Percentiles rank a stretch among this genome's conserved stretches.
Conservation (phyloP, 2,329 filamentous ascomycete species). For the Penicillium frequentans region DNA sequence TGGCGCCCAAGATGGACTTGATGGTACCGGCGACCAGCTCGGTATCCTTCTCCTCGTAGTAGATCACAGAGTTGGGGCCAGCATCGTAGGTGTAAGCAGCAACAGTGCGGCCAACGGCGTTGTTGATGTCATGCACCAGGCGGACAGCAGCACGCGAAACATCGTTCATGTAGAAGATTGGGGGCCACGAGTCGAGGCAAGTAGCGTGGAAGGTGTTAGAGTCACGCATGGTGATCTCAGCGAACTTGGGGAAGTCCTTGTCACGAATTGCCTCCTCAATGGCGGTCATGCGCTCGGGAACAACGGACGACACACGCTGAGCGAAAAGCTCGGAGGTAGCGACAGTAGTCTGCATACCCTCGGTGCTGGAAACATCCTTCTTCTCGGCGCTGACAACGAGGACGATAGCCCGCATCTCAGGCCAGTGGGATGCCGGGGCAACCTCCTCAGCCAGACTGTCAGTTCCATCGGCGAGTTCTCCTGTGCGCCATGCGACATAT, state of each 20-base stretch:
- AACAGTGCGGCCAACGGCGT: conserved; percentile 71
- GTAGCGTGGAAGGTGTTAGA: conserved; percentile 96
- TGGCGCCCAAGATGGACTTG: conserved; percentile 69
- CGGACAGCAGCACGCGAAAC: conserved; percentile 82
- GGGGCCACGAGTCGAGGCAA: conserved; percentile 91
- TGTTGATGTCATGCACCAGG: conserved; percentile 86
- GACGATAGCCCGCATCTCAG: conserved; percentile 87
- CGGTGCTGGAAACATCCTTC: conserved; percentile 90
- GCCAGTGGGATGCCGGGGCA: conserved; percentile 88
- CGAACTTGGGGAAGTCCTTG: conserved; percentile 83
- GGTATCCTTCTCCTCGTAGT: conserved; percentile 82
- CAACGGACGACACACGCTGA: conserved; percentile 70
- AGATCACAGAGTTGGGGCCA: conserved; percentile 93
- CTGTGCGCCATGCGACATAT: conserved; percentile 93
- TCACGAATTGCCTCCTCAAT: conserved; percentile 81
- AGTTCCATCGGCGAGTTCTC: conserved; percentile 70
- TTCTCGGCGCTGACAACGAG: conserved; percentile 91
- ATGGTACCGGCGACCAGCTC: conserved; percentile 74
- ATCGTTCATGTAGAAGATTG: conserved; percentile 99
- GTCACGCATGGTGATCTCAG: conserved; percentile 90
- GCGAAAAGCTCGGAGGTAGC: conserved; percentile 86
- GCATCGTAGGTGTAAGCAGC: conserved; percentile 98
- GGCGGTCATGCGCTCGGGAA: conserved; percentile 76
- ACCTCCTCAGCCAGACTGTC: conserved; percentile 89
- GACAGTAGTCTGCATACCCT: conserved; percentile 97